Evolutionary conservation across 2,329 filamentous ascomycete species (phyloP).

Genomic region (Curvularia eragrostidis): DNA sequence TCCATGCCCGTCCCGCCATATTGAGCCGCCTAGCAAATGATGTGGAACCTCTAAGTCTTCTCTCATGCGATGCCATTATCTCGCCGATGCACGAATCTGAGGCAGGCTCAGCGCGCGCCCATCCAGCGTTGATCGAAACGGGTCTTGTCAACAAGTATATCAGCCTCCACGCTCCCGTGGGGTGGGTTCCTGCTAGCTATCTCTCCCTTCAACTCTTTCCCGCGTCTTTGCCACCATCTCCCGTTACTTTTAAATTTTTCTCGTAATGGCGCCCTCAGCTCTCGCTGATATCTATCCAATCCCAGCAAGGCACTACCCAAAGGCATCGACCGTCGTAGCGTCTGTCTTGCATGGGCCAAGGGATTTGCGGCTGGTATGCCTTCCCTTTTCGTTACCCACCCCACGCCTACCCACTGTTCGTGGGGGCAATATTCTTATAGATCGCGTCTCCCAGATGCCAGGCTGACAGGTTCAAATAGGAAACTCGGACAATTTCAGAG

Average conservation of each 20-base stretch:
- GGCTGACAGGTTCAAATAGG: slow-evolving; percentile 52
- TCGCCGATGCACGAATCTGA: slow-evolving; percentile 47
- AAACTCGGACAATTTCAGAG: slow-evolving; percentile 62
- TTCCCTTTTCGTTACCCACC: slow-evolving; percentile 43
- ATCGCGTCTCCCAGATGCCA: slow-evolving; percentile 19
- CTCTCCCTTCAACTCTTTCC: slow-evolving; percentile 33
- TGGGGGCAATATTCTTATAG: slow-evolving; percentile 38
- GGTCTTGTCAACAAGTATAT: slow-evolving; percentile 45
- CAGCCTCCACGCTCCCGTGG: slow-evolving; percentile 49
- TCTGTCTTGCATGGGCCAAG: slow-evolving; percentile 53
- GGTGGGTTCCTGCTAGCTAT: slow-evolving; percentile 41
- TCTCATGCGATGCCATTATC: slow-evolving; percentile 46
- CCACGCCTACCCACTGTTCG: slow-evolving; percentile 41
- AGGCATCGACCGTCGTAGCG: slow-evolving; percentile 48
- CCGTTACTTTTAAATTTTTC: slow-evolving; percentile 29
- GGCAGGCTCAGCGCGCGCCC: slow-evolving; percentile 39
- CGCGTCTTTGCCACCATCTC: slow-evolving; percentile 28
- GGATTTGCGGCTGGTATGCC: slow-evolving; percentile 52
- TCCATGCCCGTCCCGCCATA: slow-evolving; percentile 46
- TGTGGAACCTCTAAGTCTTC: slow-evolving; percentile 42
- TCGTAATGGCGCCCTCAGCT: slow-evolving; percentile 52
- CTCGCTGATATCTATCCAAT: slow-evolving; percentile 50
- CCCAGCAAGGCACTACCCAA: slow-evolving; percentile 48
- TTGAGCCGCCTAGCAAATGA: slow-evolving; percentile 50
- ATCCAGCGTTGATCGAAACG: slow-evolving; percentile 37